phyloP scores from a whole-genome alignment of 768 basidiomycete species.

The Lentinula guzmanii region DNA sequence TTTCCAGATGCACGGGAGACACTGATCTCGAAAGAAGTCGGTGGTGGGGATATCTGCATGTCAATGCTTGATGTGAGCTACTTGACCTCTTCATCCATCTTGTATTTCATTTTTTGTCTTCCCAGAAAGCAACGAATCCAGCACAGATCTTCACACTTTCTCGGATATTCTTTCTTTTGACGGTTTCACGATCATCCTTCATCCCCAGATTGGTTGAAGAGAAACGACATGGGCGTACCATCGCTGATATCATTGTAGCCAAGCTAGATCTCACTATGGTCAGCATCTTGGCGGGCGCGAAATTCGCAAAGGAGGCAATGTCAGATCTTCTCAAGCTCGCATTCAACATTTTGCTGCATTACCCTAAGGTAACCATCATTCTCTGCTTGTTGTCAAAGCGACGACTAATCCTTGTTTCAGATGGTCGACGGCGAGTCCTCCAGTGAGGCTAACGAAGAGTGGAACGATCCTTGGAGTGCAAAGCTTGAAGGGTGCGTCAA shows the following conservation, averaged over 20 bases:
- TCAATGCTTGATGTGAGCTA: conserved; percentile 52
- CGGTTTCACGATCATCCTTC: conserved; percentile 46
- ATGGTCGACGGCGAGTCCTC: conserved; percentile 37
- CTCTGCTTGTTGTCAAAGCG: not conserved
- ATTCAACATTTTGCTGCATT: conserved; percentile 78
- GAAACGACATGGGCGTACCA: conserved; percentile 48
- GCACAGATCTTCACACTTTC: conserved; percentile 71
- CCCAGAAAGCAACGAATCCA: conserved; percentile 53
- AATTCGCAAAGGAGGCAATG: conserved; percentile 66
- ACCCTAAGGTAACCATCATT: conserved; percentile 57
- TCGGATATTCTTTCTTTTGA: conserved; percentile 71
- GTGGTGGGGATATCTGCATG: conserved; percentile 54
- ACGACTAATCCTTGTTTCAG: conserved; percentile 15
- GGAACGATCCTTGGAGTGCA: conserved; percentile 32
- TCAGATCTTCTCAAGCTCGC: conserved; percentile 79
- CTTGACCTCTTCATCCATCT: not conserved
- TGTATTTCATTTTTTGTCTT: not conserved
- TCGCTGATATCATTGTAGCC: conserved; percentile 53
- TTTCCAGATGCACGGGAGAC: conserved; percentile 54
- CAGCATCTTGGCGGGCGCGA: conserved; percentile 42
- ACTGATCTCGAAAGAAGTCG: conserved; percentile 52
- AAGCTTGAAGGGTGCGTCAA: conserved; percentile 63
- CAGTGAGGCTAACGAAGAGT: conserved; percentile 24
- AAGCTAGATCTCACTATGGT: conserved; percentile 56
- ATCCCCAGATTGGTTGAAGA: conserved; percentile 61